phyloP scores from a whole-genome alignment of 768 basidiomycete genomes.

The Neoboletus brunneissimus region DNA sequence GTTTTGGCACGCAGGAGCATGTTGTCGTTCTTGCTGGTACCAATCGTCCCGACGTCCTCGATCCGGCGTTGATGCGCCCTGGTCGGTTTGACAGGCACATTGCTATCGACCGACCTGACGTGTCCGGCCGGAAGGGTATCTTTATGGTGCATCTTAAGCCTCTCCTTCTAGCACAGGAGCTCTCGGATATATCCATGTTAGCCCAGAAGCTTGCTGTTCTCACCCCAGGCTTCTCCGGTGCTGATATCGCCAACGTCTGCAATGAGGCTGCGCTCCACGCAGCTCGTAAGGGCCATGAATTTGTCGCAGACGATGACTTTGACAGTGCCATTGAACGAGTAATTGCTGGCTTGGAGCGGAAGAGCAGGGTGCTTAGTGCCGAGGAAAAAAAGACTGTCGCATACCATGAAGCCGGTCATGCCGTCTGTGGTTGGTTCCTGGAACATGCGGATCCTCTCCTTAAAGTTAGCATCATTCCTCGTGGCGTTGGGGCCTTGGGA shows the following conservation, averaged over 20 bases:
- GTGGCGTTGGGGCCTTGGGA: constrained; percentile 92
- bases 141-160: constrained; percentile 90
- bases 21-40: constrained; percentile 96
- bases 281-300: constrained; percentile 78
- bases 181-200: constrained; percentile 52
- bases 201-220: constrained; percentile 94
- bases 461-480: constrained; percentile 98
- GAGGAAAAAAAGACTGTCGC: constrained; percentile 99
- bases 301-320: constrained; percentile 81
- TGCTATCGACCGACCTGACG: constrained; percentile 91
- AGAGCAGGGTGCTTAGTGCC: constrained; percentile 86
- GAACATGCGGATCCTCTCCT: constrained; percentile 96
- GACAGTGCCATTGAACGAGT: constrained; percentile 98
- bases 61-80: constrained; percentile 92
- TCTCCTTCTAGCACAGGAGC: constrained; percentile 59
- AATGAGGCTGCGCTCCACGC: constrained; percentile 97
- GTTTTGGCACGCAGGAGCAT: constrained; percentile 96
- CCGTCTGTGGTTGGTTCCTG: constrained; percentile 97
- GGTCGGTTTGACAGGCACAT: constrained; percentile 98
- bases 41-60: constrained; percentile 95
- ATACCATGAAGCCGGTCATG: constrained; percentile 99
- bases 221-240: constrained; percentile 97
- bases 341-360: constrained; percentile 94
- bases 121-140: constrained; percentile 90
- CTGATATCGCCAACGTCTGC: constrained; percentile 98